Evolutionary conservation across 257 asterid genomes (phyloP), one percentile per base, ranked within the genome.

Genomic region (Jasminum sambac): DNA sequence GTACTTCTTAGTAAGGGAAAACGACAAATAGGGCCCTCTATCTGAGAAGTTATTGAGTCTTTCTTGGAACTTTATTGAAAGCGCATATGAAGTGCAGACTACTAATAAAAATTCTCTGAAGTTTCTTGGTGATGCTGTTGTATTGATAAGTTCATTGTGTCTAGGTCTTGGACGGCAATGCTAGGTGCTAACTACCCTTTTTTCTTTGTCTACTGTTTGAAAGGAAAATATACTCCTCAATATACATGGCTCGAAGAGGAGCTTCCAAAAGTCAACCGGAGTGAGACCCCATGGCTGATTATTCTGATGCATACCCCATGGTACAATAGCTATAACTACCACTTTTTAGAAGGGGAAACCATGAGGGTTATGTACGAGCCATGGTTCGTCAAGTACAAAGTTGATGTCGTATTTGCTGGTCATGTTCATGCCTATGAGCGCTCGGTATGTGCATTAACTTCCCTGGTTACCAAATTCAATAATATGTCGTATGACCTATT

Each of bases 401-500:
- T 94, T 43, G 99, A 94, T 63, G 60, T 94, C 23, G 97, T 94
- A 23, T 89, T 89, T 71, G 82, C 99, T 1, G 99, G 99, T 68
- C 99, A 91, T 69, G 96, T 94, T 64, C 97, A 94, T n/a, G 96
- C 97, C 11, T 91, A 94, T 38, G 98, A 94, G 65, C 80, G 98
- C 71, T 82, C 96, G 48, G 97, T 93, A 82, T 2, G 87, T 74
- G 46, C 24, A 39, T 11, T 0, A 16, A 16, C 25, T 16, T 17
- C 19, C 62, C 62, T 55, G 4, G 16, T 19, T 21, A 17, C 16
- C 62, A 3, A 19, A 21, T 55, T 55, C 14, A 23, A 55, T 8
- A 21, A 26, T n/a, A 2, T 21, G 36, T 9, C 36, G 4, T 55
- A 19, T 10, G 36, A 55, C 34, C 62, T 34, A 55, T 55, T 23